Evolutionary conservation across 2,329 filamentous ascomycete genomes (phyloP), one percentile per base, ranked within the genome.

Genomic region (Orbilia brochopaga): DNA sequence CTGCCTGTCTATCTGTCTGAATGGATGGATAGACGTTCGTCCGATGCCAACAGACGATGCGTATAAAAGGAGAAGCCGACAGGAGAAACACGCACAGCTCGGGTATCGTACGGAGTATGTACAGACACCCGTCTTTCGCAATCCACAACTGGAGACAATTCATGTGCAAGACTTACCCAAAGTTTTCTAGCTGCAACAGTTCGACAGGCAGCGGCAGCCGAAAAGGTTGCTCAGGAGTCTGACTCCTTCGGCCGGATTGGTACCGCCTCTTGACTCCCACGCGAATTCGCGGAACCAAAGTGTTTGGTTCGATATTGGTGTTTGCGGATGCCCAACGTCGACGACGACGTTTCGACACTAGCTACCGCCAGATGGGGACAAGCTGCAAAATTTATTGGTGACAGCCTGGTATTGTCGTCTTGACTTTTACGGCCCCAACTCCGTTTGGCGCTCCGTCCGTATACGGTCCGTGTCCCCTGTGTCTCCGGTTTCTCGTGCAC

Each of bases 11-110:
- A n/a, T n/a, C n/a, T n/a, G n/a, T n/a, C n/a, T n/a, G n/a, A n/a
- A n/a, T n/a, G n/a, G n/a, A n/a, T n/a, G n/a, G n/a, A n/a, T n/a
- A n/a, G n/a, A n/a, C n/a, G n/a, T n/a, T n/a, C 32, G 42, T 48
- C n/a, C 17, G 59, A 59, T 58, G 37, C 55, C 54, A 56, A 27
- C 46, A 40, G 46, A 55, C 52, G 42, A 61, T 50, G 50, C 51
- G 55, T 64, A 72, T 72, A 60, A 72, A 72, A 72, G 67, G 67
- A 72, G 67, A 72, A 72, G 67, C 55, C 67, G 67, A 53, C 51
- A 46, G 60, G 67, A 72, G 67, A 72, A 72, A 60, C 4, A 11
- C 8, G 27, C 8, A 32, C 8, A 32, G 27, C 8, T 32, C 27
- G 8, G 27, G 8, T 32, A 69, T 30, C 44, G 35, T 48, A 59